Conservation (phyloP, 805 yeast genomes). For the Metschnikowia matae region DNA sequence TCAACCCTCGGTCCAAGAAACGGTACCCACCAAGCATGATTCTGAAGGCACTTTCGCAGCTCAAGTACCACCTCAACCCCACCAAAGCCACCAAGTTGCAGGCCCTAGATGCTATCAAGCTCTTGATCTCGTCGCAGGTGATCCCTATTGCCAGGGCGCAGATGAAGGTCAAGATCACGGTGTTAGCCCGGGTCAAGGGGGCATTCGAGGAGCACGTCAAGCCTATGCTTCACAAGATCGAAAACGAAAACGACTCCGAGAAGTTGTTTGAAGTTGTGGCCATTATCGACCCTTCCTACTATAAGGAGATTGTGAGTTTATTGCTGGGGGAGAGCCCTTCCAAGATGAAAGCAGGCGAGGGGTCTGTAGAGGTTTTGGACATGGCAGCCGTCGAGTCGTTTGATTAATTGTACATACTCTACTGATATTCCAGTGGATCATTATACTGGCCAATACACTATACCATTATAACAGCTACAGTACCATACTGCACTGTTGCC, state of each 20-base stretch:
- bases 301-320: constrained; percentile 62
- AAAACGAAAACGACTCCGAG: constrained; percentile 42
- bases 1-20: constrained; percentile 83
- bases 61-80: constrained; percentile 75
- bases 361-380: constrained; percentile 76
- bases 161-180: constrained; percentile 75
- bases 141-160: constrained; percentile 93
- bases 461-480: background rate
- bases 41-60: constrained; percentile 73
- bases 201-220: constrained; percentile 30
- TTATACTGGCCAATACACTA: background rate
- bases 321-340: constrained; percentile 43
- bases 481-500: no score
- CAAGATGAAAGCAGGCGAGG: constrained; percentile 49
- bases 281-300: constrained; percentile 81
- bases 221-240: constrained; percentile 34
- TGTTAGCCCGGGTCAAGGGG: constrained; percentile 49
- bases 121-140: constrained; percentile 70
- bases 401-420: background rate
- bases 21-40: constrained; percentile 95
- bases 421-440: no score
- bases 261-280: constrained; percentile 45
- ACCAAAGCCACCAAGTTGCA: constrained; percentile 77
- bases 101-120: constrained; percentile 85
- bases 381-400: constrained; percentile 75